phyloP scores from a whole-genome alignment of 73 alveolate species.

The Tetrahymena elliotti region DNA sequence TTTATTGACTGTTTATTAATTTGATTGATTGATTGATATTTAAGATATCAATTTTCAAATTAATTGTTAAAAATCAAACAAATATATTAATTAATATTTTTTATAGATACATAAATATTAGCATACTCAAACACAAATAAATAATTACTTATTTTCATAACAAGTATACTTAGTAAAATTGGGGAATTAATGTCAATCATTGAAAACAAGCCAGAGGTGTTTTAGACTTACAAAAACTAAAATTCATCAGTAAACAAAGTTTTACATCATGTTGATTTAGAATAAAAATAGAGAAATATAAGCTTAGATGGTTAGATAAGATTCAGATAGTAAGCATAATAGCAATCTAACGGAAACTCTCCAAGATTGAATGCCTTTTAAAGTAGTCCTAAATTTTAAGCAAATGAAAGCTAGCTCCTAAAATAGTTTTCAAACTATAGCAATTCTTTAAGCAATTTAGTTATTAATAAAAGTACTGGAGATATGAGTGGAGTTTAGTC shows the following conservation, averaged over 20 bases:
- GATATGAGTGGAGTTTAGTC: neutral
- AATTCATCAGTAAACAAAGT: neutral
- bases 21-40: neutral
- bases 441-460: neutral
- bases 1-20: neutral
- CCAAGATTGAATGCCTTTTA: neutral
- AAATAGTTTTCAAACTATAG: neutral
- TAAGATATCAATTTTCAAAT: neutral
- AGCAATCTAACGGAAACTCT: neutral
- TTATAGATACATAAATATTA: neutral
- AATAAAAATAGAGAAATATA: neutral
- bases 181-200: neutral
- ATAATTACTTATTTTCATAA: neutral
- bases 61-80: neutral
- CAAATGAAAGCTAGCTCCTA: neutral
- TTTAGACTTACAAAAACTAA: neutral
- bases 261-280: neutral
- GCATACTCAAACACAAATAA: no score
- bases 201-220: neutral
- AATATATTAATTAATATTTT: no score
- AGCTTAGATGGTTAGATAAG: neutral
- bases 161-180: neutral
- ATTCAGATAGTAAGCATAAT: neutral
- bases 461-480: neutral
- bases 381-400: neutral